Conservation (phyloP, 768 basidiomycete genomes). For the Calocybe gangraenosa region DNA sequence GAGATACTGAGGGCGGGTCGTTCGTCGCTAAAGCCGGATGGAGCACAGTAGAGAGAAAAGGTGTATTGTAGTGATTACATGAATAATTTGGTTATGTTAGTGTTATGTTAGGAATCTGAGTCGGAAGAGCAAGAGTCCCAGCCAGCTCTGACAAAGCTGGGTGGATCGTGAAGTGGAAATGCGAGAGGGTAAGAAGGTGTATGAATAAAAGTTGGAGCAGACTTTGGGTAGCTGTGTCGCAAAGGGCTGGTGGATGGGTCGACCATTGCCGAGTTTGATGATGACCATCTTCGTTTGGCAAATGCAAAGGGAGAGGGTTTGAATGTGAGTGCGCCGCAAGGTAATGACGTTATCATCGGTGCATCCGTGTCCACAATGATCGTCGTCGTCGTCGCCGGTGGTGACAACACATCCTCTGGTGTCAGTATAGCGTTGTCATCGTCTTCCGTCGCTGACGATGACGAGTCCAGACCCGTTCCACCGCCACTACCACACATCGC, state of each 20-base stretch:
- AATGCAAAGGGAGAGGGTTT: slow-evolving; percentile 64
- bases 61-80: slow-evolving; percentile 5
- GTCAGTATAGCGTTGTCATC: slow-evolving; percentile 45
- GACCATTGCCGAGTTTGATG: too few species aligned
- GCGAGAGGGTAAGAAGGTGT: slow-evolving; percentile 30
- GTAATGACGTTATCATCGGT: slow-evolving; percentile 13
- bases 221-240: slow-evolving; percentile 13
- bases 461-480: slow-evolving; percentile 39
- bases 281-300: slow-evolving; percentile 59
- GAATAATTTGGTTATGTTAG: neutral
- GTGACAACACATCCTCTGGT: slow-evolving; percentile 46
- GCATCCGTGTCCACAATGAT: slow-evolving; percentile 13
- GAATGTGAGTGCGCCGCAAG: slow-evolving; percentile 43
- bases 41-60: slow-evolving; percentile 35
- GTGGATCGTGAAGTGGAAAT: slow-evolving; percentile 29
- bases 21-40: slow-evolving; percentile 82
- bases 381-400: slow-evolving; percentile 35
- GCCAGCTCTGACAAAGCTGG: neutral
- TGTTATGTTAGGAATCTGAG: slow-evolving; percentile 12
- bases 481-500: slow-evolving; percentile 45
- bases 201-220: neutral
- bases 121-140: slow-evolving; percentile 48
- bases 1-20: slow-evolving; percentile 91
- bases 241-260: too few species aligned
- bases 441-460: too few species aligned